These are phyloP conservation scores for Agrostemma githago DNA, from an alignment of 148 eudicot genomes.

Conservation along the genomic window DNA sequence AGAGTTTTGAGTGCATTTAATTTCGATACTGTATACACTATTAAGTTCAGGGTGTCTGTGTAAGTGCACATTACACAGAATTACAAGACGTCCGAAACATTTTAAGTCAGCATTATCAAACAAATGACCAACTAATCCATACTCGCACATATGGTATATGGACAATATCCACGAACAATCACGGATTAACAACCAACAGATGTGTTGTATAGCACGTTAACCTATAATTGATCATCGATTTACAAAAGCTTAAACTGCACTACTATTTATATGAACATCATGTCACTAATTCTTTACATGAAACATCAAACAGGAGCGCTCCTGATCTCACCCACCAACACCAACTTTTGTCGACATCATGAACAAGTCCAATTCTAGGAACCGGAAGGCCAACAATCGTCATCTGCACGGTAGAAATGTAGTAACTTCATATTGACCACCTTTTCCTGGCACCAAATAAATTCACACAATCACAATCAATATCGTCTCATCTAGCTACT, in stretches of 20 bases:
- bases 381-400: constrained; percentile 24
- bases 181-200: neutral
- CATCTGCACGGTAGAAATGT: constrained; percentile 57
- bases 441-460: constrained; percentile 38
- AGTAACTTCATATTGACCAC: constrained; percentile 49
- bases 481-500: neutral
- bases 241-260: neutral
- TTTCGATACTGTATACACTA: no score
- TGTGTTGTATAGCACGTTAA: neutral
- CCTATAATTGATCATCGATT: constrained; percentile 8
- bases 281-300: constrained; percentile 2
- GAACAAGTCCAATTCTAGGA: constrained; percentile 4
- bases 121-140: neutral
- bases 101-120: no score
- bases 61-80: no score
- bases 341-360: neutral
- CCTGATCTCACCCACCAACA: no score
- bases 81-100: no score
- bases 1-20: no score
- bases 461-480: constrained; percentile 6
- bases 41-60: no score
- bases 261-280: constrained; percentile 11
- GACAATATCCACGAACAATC: neutral
- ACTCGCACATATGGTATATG: neutral
- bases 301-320: neutral